Evolutionary conservation across 345 rosid genomes (phyloP).

Genomic region (Brassica rapa): DNA sequence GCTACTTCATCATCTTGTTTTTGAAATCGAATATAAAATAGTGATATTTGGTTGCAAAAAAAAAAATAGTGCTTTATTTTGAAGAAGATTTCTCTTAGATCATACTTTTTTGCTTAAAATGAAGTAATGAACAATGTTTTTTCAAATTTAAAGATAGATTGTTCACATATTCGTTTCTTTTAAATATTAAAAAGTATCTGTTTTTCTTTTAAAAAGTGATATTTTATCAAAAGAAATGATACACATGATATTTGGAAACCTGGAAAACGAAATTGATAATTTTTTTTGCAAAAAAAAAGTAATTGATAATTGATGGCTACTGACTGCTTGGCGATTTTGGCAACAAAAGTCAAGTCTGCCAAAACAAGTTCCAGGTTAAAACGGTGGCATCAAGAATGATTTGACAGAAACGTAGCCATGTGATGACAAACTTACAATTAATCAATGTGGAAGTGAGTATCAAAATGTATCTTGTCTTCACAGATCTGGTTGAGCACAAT

Average conservation of each 20-base stretch:
- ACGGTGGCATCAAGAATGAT: slow-evolving; percentile 17
- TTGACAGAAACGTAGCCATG: slow-evolving; percentile 35
- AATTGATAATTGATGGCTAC: not conserved
- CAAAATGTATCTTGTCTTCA: slow-evolving; percentile 15
- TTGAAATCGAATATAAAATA: not conserved
- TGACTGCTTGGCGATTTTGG: slow-evolving; percentile 4
- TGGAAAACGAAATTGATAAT: too few species aligned
- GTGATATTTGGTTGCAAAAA: too few species aligned
- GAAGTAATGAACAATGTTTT: too few species aligned
- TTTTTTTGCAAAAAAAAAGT: too few species aligned
- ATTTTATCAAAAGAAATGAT: not conserved
- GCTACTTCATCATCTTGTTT: not conserved
- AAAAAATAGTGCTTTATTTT: too few species aligned
- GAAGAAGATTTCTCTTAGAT: too few species aligned
- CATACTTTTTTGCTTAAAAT: too few species aligned
- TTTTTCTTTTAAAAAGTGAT: too few species aligned
- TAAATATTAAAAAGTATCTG: too few species aligned
- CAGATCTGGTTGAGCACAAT: slow-evolving; percentile 12
- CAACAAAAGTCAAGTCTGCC: slow-evolving; percentile 26
- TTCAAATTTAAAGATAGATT: too few species aligned
- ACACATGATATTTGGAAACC: not conserved
- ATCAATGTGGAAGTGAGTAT: slow-evolving; percentile 22
- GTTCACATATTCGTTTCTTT: too few species aligned
- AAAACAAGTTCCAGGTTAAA: not conserved
- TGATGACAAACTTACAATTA: slow-evolving; percentile 13